Evolutionary conservation across 305 asterid species (phyloP).

Genomic region (Fraxinus sp.): DNA sequence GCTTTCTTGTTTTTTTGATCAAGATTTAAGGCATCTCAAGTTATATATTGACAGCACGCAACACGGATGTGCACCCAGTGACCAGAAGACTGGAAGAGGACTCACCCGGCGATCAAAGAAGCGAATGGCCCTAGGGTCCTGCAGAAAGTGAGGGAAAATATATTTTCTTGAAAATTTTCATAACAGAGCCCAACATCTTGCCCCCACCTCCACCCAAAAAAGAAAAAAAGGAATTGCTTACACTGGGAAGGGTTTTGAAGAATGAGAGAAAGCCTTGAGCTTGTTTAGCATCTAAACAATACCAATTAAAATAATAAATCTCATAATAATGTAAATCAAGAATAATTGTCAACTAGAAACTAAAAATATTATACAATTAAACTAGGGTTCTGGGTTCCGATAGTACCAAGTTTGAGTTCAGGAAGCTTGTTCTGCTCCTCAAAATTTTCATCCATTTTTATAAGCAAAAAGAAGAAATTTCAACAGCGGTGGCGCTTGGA

Average conservation of each 20-base stretch:
- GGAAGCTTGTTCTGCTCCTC: constrained; percentile 85
- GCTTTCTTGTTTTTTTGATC: constrained; percentile 1
- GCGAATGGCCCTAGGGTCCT: constrained; percentile 88
- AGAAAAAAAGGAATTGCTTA: constrained; percentile 26
- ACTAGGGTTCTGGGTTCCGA: constrained; percentile 36
- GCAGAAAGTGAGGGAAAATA: constrained; percentile 32
- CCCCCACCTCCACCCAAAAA: not conserved
- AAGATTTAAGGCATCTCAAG: constrained; percentile 1
- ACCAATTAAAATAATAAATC: constrained; percentile 17
- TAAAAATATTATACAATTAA: not conserved
- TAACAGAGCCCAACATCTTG: not conserved
- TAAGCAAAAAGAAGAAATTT: not conserved
- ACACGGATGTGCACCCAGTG: not conserved
- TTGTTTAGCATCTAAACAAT: constrained; percentile 75
- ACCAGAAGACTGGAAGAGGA: constrained; percentile 2
- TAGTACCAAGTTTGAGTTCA: constrained; percentile 81
- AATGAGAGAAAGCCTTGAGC: constrained; percentile 95
- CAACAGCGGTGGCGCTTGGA: not conserved
- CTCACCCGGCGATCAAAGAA: constrained; percentile 94
- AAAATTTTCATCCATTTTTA: constrained; percentile 50
- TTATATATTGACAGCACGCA: not conserved
- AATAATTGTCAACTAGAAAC: not conserved
- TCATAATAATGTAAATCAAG: not conserved
- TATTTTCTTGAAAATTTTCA: not conserved
- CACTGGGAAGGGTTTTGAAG: constrained; percentile 73